Evolutionary conservation across 2,329 filamentous ascomycete genomes (phyloP), one percentile per base, ranked within the genome.

Genomic region (Daldinia sp.): DNA sequence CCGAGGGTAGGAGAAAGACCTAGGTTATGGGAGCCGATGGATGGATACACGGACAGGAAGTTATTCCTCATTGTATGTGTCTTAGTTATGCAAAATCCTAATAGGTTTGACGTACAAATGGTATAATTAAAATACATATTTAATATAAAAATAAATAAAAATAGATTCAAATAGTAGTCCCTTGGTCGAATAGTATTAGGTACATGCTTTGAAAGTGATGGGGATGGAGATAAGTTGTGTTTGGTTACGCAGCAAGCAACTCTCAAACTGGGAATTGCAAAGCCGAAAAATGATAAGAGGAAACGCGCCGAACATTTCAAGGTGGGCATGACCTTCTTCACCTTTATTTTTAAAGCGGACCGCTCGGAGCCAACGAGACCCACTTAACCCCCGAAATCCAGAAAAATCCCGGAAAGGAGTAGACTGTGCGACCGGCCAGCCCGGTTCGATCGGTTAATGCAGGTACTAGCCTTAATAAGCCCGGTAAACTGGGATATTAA

Each of bases 381-480:
- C 54, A 59, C 51, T 56, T 59, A 53, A n/a, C 43, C 23, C 50
- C 58, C 54, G 58, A 30, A 30, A 15, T 2, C 3, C n/a, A n/a
- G n/a, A n/a, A n/a, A n/a, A n/a, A n/a, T n/a, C 19, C 32, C 56
- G 56, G 48, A 57, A 25, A 10, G 53, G 34, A 41, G n/a, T 34
- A 52, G 9, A 35, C 39, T 50, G 25, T 50, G 49, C 50, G 43
- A 58, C 47, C 49, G 57, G 61, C n/a, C 35, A 23, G 9, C 27
- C 35, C 54, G 58, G 54, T 19, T 45, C 9, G 11, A 10, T 45
- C 39, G 39, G 39, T 25, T 45, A 56, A 57, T 45, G 45, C 17
- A 62, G 34, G 55, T 56, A 60, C 43, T 48, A 55, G 49, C 32
- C 29, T 41, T 11, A 54, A 27, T 51, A 50, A 49, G 13, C 13